Conservation (phyloP, 495 filamentous ascomycete species). For the Platismatia glauca region DNA sequence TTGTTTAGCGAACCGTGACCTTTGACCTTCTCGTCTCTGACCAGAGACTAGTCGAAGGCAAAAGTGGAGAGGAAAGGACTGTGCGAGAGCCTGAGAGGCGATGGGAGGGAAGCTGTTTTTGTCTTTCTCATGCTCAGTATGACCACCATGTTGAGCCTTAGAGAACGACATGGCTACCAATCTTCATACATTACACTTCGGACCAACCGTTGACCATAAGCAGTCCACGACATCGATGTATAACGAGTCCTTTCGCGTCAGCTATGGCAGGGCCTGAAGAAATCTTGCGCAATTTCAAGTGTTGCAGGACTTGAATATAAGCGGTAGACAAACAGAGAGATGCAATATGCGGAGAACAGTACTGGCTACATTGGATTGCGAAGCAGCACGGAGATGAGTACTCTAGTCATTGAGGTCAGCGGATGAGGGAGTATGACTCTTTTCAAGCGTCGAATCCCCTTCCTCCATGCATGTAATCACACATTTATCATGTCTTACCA, state of each 20-base stretch:
- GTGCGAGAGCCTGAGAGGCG: not conserved
- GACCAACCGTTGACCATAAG: not conserved
- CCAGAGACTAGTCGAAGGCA: not conserved
- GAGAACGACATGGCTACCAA: not conserved
- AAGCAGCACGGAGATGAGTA: not conserved
- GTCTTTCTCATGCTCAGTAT: not conserved
- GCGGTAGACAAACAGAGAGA: constrained; percentile 24
- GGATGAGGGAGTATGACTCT: not conserved
- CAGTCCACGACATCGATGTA: not conserved
- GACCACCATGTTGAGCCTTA: not conserved
- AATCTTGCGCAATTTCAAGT: constrained; percentile 19
- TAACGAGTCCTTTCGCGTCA: constrained; percentile 21
- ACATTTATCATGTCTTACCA: too few species aligned
- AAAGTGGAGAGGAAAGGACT: not conserved
- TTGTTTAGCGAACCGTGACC: not conserved
- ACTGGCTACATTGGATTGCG: too few species aligned
- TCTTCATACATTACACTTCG: not conserved
- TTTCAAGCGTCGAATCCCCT: too few species aligned
- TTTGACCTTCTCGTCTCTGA: not conserved
- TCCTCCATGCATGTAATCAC: too few species aligned
- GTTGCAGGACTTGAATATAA: constrained; percentile 29
- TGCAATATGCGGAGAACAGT: not conserved
- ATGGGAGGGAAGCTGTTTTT: not conserved
- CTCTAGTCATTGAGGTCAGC: not conserved
- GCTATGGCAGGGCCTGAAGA: constrained; percentile 15